Base-by-base conservation (phyloP, 306 rosid genomes). In the Leucaena leucocephala region DNA sequence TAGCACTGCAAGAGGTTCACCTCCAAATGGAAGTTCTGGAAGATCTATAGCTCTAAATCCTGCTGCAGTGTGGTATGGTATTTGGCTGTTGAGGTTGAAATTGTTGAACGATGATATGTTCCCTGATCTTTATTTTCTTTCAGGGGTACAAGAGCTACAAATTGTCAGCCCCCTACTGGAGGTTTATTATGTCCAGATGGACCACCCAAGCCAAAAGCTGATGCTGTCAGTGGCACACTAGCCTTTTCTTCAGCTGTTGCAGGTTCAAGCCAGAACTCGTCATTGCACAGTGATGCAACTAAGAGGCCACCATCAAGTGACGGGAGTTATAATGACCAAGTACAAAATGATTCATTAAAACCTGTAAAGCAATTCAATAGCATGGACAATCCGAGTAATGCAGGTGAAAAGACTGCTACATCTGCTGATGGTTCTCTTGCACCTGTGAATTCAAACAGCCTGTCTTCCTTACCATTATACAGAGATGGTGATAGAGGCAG, bases 81-180 rank as follows among this genome's bases (percentile, higher is more conserved):
- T 80, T 76, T 76, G 65, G 67, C 74, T 76, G 49, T 77, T 70
- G 62, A 81, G 46, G 16, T 76, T 76, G 50, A 49, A 62, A 33
- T 78, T 63, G 16, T 68, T 80, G 55, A 64, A 62, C 70, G 67
- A 59, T 74, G 76, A 14, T 66, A 55, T 58, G 42, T 63, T 72
- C 54, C 76, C 50, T 70, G 3, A 40, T 13, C 67, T 45, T 34
- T 77, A 72, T 76, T 22, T 68, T 52, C 49, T 91, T 42, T 46
- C 75, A 95, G 99, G 99, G 98, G 91, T 68, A 87, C 88, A 1
- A 90, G 91, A 76, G 82, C 93, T 80, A 79, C 97, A 49, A 90
- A 80, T 84, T 83, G 89, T 82, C 93, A 76, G 39, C 80, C 85
- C 19, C 72, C 86, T 77, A 68, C 78, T 66, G 82, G 85, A 65